Conservation (phyloP, 148 eudicot species). For the Chenopodium album region DNA sequence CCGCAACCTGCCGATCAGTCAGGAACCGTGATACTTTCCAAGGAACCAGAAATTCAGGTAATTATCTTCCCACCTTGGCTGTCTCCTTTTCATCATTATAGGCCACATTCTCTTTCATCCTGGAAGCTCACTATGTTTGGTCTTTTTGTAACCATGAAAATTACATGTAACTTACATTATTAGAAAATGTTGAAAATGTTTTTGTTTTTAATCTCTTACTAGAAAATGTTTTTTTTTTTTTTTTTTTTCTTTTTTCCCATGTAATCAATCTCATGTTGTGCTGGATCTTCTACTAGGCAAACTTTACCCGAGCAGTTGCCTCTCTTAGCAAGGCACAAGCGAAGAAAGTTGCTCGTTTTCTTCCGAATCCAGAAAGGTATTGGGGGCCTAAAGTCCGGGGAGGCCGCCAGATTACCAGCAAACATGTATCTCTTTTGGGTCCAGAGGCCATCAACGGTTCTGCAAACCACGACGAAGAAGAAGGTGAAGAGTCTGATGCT, state of each 20-base stretch:
- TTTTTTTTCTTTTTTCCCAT: not conserved
- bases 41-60: conserved; percentile 90
- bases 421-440: conserved; percentile 78
- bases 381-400: conserved; percentile 99
- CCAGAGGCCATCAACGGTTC: conserved; percentile 60
- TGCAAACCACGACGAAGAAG: conserved; percentile 42
- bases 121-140: not conserved
- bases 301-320: conserved; percentile 85
- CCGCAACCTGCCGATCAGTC: conserved; percentile 76
- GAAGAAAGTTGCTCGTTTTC: conserved; percentile 90
- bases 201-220: not conserved
- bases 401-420: conserved; percentile 78
- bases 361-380: conserved; percentile 83
- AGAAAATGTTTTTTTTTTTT: not conserved
- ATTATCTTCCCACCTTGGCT: not conserved
- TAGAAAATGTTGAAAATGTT: no score
- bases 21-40: conserved; percentile 82
- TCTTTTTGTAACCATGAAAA: no score
- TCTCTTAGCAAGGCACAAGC: conserved; percentile 95
- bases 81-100: not conserved
- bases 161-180: no score
- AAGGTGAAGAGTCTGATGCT: conserved; percentile 57
- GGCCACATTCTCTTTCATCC: not conserved
- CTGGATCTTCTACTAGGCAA: conserved; percentile 48
- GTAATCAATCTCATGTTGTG: not conserved